Evolutionary conservation across 768 basidiomycete genomes (phyloP).

Genomic region (Mycena rosella): DNA sequence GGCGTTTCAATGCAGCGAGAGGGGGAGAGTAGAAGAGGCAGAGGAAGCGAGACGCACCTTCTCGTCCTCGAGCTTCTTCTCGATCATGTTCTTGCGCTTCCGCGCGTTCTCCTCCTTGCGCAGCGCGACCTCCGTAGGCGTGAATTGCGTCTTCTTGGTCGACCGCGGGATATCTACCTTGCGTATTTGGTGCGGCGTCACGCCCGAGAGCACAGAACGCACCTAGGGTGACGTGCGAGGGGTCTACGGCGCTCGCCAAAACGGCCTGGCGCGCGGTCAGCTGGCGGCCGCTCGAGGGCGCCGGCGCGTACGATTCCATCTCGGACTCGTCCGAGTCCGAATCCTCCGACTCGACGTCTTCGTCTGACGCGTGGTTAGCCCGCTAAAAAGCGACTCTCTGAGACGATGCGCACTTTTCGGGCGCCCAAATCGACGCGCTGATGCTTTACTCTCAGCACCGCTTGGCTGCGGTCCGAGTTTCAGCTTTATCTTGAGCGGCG

Average conservation of each 20-base stretch:
- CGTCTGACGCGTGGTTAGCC: conserved; percentile 39
- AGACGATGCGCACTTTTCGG: conserved; percentile 20
- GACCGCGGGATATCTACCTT: conserved; percentile 14
- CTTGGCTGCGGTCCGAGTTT: conserved; percentile 29
- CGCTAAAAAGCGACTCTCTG: too few species aligned
- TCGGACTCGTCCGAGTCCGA: conserved; percentile 45
- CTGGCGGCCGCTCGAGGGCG: conserved; percentile 17
- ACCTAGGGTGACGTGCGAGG: conserved; percentile 62
- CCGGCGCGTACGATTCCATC: conserved; percentile 37
- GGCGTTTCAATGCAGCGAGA: not conserved
- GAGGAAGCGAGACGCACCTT: conserved; percentile 60
- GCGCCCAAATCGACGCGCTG: conserved; percentile 15
- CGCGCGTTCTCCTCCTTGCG: conserved; percentile 69
- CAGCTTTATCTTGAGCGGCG: conserved; percentile 33
- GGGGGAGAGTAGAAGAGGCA: too few species aligned
- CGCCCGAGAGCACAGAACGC: conserved; percentile 23
- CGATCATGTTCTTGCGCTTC: conserved; percentile 68
- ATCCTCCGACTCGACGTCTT: conserved; percentile 53
- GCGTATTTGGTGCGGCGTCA: not conserved
- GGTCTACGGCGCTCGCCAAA: conserved; percentile 58
- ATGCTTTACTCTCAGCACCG: not conserved
- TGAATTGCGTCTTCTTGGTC: conserved; percentile 61
- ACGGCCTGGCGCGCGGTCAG: conserved; percentile 63
- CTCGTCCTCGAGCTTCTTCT: conserved; percentile 73
- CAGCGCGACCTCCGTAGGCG: conserved; percentile 67